Evolutionary conservation across 129 eudicot species (phyloP), one percentile per base, ranked within the genome.

Genomic region (Helichrysum umbraculigerum): DNA sequence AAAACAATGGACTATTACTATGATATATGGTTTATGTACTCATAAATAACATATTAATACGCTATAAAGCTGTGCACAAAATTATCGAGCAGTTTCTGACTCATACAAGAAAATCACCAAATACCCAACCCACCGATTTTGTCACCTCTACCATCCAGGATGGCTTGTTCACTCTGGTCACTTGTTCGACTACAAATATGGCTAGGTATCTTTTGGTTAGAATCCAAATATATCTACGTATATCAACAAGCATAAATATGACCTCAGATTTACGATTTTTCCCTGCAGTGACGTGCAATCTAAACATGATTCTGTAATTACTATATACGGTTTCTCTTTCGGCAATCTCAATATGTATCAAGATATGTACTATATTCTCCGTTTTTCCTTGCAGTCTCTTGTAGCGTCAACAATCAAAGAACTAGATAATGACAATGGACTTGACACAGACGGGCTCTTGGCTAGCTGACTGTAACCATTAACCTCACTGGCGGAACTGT

Each of bases 341-440:
- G 11, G 14, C 20, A 16, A 60, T 29, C 64, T 30, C 50, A 7
- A 65, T n/a, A 42, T 47, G 63, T 22, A 16, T 22, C 56, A 54
- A 52, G 12, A 35, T 28, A 33, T 71, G 51, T 52, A 71, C 25
- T 33, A n/a, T 33, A n/a, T 61, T 52, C 57, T 16, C 25, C 32
- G 52, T 67, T 66, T 32, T 25, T 70, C 35, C 30, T 79, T 82
- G 79, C 90, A 90, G 96, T 75, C 81, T 74, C 83, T 90, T 80
- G 86, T 86, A 25, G 83, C 87, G 28, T 79, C 92, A 71, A 77
- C 88, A n/a, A 52, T 79, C 73, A 76, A 68, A 62, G 92, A 87
- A 76, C 33, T 87, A 21, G 88, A 80, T 10, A 59, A 47, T 76
- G 78, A 70, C 66, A 70, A 80, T 75, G 86, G 72, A 25, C 70